Evolutionary conservation across 164 flowering plant genomes (phyloP).

Genomic region (Berberis thunbergii): DNA sequence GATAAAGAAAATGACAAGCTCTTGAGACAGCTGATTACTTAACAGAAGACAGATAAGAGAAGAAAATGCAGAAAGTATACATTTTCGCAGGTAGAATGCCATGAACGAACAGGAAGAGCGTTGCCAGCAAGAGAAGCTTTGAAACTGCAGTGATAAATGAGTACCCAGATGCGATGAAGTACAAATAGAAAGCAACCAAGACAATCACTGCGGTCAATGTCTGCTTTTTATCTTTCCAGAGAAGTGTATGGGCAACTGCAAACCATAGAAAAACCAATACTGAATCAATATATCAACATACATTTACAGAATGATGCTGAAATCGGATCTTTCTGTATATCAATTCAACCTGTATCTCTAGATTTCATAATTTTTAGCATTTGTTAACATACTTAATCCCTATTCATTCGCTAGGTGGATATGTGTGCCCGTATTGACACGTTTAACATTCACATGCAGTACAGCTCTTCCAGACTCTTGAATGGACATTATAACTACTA

Average conservation of each 20-base stretch:
- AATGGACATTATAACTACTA: too few species aligned
- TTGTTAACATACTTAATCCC: too few species aligned
- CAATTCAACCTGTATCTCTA: too few species aligned
- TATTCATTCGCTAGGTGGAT: too few species aligned
- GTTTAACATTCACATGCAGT: too few species aligned
- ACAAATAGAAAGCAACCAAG: conserved; percentile 54
- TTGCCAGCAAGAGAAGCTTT: conserved; percentile 47
- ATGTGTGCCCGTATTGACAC: too few species aligned
- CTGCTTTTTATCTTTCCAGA: conserved; percentile 78
- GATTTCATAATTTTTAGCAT: too few species aligned
- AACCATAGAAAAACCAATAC: conserved; percentile 7
- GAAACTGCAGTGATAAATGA: conserved; percentile 60
- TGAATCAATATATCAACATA: conserved; percentile 3
- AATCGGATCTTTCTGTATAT: not conserved
- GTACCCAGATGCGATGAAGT: conserved; percentile 56
- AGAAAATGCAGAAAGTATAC: conserved; percentile 29
- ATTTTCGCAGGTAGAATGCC: conserved; percentile 64
- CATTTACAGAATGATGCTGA: not conserved
- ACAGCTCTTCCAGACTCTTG: too few species aligned
- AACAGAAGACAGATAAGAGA: not conserved
- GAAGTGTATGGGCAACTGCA: conserved; percentile 88
- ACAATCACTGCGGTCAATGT: conserved; percentile 38
- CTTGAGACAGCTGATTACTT: not conserved
- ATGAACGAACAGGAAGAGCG: conserved; percentile 65
- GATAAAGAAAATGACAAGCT: too few species aligned